Evolutionary conservation across 2,329 filamentous ascomycete species (phyloP).

Genomic region (Scytalidium lignicola): DNA sequence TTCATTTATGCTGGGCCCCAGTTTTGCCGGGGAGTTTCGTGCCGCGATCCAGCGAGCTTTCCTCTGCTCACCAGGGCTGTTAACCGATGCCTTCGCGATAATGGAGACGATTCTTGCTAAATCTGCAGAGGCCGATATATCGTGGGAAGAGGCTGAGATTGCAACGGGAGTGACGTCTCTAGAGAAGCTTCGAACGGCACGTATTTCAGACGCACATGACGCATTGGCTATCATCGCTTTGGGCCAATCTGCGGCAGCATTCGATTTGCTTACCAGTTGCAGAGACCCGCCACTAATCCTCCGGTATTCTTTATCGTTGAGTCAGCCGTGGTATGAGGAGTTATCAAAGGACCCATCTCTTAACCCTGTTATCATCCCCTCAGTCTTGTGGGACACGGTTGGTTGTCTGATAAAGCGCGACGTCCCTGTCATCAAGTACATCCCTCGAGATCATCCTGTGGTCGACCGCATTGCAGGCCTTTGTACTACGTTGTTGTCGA

Average conservation of each 20-base stretch:
- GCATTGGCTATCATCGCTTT: not conserved
- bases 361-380: not conserved
- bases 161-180: not conserved
- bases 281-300: not conserved
- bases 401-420: not conserved
- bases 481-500: slow-evolving; percentile 24
- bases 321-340: slow-evolving; percentile 1
- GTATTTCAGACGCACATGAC: not conserved
- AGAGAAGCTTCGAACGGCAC: not conserved
- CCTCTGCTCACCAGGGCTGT: no score
- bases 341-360: not conserved
- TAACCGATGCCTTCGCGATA: no score
- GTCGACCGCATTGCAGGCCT: slow-evolving; percentile 27
- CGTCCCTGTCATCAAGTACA: not conserved
- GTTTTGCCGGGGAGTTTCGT: no score
- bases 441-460: slow-evolving; percentile 6
- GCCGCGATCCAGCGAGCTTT: no score
- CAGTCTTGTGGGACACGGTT: not conserved
- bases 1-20: no score
- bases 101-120: no score
- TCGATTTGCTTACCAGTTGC: not conserved
- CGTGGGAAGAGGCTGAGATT: not conserved
- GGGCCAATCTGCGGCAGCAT: not conserved
- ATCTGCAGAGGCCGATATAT: no score
- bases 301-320: not conserved